Conservation (phyloP, 2,329 filamentous ascomycete species). For the Lachnellula cervina region DNA sequence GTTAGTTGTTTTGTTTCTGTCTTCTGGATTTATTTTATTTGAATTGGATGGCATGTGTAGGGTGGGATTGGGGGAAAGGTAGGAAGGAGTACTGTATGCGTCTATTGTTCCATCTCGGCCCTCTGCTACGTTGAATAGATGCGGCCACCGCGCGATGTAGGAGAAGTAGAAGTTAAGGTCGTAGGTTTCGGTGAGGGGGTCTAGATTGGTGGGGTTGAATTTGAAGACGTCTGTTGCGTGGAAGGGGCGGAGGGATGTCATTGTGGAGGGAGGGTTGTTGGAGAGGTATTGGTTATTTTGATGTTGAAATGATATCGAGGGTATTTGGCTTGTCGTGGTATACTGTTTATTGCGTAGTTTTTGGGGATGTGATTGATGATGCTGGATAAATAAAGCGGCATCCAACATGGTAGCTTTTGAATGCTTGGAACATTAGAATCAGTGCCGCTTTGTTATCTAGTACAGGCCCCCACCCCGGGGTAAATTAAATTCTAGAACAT, state of each 20-base stretch:
- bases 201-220: constrained; percentile 91
- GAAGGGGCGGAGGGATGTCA: constrained; percentile 85
- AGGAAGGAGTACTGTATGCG: constrained; percentile 72
- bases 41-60: neutral
- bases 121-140: constrained; percentile 88
- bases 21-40: neutral
- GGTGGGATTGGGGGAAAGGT: constrained; percentile 4
- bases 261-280: constrained; percentile 33
- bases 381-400: too few relatives aligned
- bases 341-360: too few relatives aligned
- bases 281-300: neutral
- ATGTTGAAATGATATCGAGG: neutral
- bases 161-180: constrained; percentile 92
- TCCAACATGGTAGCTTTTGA: too few relatives aligned
- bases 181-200: constrained; percentile 97
- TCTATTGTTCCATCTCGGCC: constrained; percentile 83
- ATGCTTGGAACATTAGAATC: too few relatives aligned
- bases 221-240: constrained; percentile 77
- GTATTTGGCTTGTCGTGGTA: neutral
- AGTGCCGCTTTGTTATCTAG: too few relatives aligned
- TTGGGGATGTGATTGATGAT: too few relatives aligned
- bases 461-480: too few relatives aligned
- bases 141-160: constrained; percentile 93
- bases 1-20: neutral
- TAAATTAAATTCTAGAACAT: too few relatives aligned